Percentiles rank a stretch among this genome's conserved stretches.
phyloP scores from a whole-genome alignment of 129 eudicot species.

The Logfia minima region DNA sequence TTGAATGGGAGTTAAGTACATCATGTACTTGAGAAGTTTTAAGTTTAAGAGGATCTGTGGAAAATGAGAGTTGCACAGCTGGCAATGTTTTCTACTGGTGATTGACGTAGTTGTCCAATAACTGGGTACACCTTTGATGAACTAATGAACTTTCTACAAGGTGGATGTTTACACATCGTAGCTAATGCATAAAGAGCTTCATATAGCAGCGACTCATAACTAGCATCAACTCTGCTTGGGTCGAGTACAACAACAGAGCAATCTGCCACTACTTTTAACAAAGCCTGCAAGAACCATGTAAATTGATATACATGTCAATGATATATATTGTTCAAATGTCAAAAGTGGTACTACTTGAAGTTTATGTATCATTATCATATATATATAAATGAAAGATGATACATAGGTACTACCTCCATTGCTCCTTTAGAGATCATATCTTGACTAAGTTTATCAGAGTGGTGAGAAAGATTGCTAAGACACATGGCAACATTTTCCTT shows the following conservation, averaged over 20 bases:
- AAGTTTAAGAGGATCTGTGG: conserved; percentile 50
- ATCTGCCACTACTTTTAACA: conserved; percentile 70
- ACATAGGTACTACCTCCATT: conserved; percentile 55
- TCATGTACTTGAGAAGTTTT: not conserved
- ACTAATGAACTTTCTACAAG: conserved; percentile 70
- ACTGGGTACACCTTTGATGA: conserved; percentile 70
- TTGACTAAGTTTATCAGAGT: conserved; percentile 76
- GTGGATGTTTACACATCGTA: conserved; percentile 75
- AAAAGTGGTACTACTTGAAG: not conserved
- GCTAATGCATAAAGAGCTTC: conserved; percentile 72
- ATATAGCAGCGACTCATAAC: conserved; percentile 71
- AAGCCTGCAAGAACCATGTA: conserved; percentile 51
- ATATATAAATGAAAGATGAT: not conserved
- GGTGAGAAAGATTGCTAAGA: conserved; percentile 76
- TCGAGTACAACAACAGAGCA: conserved; percentile 61
- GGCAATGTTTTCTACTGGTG: conserved; percentile 72
- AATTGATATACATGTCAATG: not conserved
- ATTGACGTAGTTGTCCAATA: conserved; percentile 63
- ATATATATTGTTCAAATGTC: not conserved
- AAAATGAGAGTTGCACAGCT: conserved; percentile 63
- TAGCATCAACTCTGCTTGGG: conserved; percentile 68
- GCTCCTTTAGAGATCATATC: conserved; percentile 92
- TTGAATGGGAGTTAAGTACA: too few species aligned
- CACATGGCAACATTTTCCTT: conserved; percentile 89
- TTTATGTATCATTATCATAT: not conserved